Evolutionary conservation across 345 rosid genomes (phyloP).

Genomic region (thale cress (Arabidopsis thaliana)): TAIR10.1 NC_003074.8:1953501-1954000

Average conservation of each 20-base stretch:
- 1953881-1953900: neutral
- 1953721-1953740: neutral
- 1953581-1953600: slow-evolving; percentile 23
- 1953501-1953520: slow-evolving; percentile 36
- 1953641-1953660: slow-evolving; percentile 31
- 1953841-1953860: slow-evolving; percentile 6
- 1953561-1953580: slow-evolving; percentile 26
- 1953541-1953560: slow-evolving; percentile 25
- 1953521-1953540: slow-evolving; percentile 38
- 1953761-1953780: too few relatives aligned
- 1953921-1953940: neutral
- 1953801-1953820: too few relatives aligned
- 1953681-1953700: neutral
- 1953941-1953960: neutral
- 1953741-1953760: neutral
- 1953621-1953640: slow-evolving; percentile 32
- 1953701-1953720: neutral
- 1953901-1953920: slow-evolving; percentile 26
- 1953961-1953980: neutral
- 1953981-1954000: neutral
- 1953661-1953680: neutral
- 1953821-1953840: too few relatives aligned
- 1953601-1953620: slow-evolving; percentile 7
- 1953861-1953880: neutral
- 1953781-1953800: too few relatives aligned